These are phyloP conservation scores for Pichia sp. DNA, from an alignment of 1,139 yeast species.

Conservation along the genomic window DNA sequence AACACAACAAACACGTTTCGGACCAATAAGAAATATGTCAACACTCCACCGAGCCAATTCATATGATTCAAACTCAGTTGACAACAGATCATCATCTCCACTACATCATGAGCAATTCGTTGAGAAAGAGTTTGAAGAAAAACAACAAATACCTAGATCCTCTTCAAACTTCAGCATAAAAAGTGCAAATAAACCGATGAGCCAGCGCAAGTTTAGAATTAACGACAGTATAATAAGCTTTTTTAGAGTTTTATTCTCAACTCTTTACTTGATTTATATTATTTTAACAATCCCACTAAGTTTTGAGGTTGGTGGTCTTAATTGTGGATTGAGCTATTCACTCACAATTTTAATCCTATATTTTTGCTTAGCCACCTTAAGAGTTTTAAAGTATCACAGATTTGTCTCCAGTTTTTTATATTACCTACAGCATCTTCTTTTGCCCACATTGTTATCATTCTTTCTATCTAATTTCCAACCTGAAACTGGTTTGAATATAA, in stretches of 20 bases:
- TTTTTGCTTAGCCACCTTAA: slow-evolving; percentile 63
- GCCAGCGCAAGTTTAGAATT: slow-evolving; percentile 1
- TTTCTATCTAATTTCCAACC: slow-evolving; percentile 53
- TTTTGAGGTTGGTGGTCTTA: slow-evolving; percentile 89
- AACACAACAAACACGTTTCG: no score
- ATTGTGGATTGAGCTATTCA: slow-evolving; percentile 84
- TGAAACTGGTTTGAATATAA: slow-evolving; percentile 1
- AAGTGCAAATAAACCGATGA: slow-evolving; percentile 5
- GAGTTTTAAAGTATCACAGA: slow-evolving; percentile 41
- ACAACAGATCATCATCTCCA: neutral
- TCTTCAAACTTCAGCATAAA: neutral
- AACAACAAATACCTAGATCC: neutral
- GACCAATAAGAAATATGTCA: no score
- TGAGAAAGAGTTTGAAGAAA: neutral
- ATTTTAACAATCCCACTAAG: slow-evolving; percentile 85
- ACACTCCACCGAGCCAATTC: neutral
- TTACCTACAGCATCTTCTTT: slow-evolving; percentile 71
- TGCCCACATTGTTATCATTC: slow-evolving; percentile 73
- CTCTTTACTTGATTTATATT: slow-evolving; percentile 57
- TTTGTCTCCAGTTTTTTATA: slow-evolving; percentile 56
- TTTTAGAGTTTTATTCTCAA: slow-evolving; percentile 36
- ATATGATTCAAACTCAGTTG: neutral
- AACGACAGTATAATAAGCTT: slow-evolving; percentile 12
- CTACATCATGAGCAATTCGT: neutral
- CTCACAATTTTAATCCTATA: slow-evolving; percentile 64